Evolutionary conservation across 2,329 filamentous ascomycete species (phyloP), one percentile per base, ranked within the genome.

Genomic region (Ambrosiella xylebori): DNA sequence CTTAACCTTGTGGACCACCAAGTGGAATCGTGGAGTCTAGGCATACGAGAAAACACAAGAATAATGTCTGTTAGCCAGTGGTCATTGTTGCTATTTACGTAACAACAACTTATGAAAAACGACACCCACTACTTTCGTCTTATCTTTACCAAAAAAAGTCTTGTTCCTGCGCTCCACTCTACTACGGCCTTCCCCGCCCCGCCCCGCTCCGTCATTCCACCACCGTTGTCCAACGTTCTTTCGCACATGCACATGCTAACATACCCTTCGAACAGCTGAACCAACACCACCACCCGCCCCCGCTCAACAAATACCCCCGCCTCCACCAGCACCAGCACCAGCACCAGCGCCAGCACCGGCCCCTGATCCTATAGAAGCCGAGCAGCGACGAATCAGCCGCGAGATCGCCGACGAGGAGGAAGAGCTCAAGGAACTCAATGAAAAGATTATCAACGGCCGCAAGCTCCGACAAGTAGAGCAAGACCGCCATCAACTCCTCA

Each of bases 391-490:
- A 35, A 41, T 60, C 19, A 54, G 51, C 44, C 45, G 35, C n/a
- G 59, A 60, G 12, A 54, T 60, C 15, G 56, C 56, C 45, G 38
- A 55, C 15, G 59, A 60, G 15, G 59, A 60, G 41, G 44, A 36
- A 3, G 59, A 60, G 37, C 38, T 57, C 12, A 17, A 49, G n/a
- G 19, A 40, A 11, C 40, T 59, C 40, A 49, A 54, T 3, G 17
- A 35, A 11, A 59, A 56, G 35, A 50, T 36, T 53, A 13, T 52
- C 8, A 17, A 11, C 35, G 47, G 36, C 11, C 50, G 57, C 38
- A 56, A 11, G 5, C 51, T 57, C 12, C 55, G 51, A 6, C 19
- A 35, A 35, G 39, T 53, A n/a, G 59, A 60, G 6, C 50, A 52
- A 38, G 59, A 60, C n/a, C 59, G 56, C 37, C 53, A 57, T 36